Percentiles rank a stretch among this genome's conserved stretches.
Conservation (phyloP, 2,329 filamentous ascomycete species). For the Aureobasidium sp. region DNA sequence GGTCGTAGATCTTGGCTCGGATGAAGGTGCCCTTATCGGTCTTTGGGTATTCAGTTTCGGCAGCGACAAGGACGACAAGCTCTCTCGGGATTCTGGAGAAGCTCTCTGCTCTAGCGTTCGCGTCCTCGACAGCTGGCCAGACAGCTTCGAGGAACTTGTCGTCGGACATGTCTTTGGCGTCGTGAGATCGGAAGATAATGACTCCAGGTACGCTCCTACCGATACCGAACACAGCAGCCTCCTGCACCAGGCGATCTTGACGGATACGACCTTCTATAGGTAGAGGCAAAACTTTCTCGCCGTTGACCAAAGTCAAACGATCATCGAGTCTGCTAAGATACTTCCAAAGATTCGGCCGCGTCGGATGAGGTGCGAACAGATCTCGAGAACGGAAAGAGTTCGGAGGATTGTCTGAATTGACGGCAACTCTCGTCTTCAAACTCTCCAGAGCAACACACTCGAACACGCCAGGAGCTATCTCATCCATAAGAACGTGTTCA, state of each 20-base stretch:
- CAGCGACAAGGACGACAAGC: slow-evolving; percentile 44
- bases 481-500: slow-evolving; percentile 28
- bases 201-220: slow-evolving; percentile 48
- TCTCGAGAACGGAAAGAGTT: slow-evolving; percentile 47
- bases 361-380: slow-evolving; percentile 41
- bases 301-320: slow-evolving; percentile 42
- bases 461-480: slow-evolving; percentile 34
- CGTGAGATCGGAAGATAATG: slow-evolving; percentile 45
- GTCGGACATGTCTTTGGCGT: slow-evolving; percentile 35
- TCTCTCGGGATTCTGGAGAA: slow-evolving; percentile 50
- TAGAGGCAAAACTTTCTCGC: slow-evolving; percentile 45
- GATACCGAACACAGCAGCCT: slow-evolving; percentile 53
- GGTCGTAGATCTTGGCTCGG: slow-evolving; percentile 43
- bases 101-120: slow-evolving; percentile 44
- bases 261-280: slow-evolving; percentile 49
- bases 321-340: slow-evolving; percentile 43
- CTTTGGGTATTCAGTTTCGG: slow-evolving; percentile 40
- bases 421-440: slow-evolving; percentile 31
- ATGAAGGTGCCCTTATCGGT: slow-evolving; percentile 55
- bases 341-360: slow-evolving; percentile 39
- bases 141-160: slow-evolving; percentile 43
- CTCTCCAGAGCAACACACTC: slow-evolving; percentile 36
- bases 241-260: slow-evolving; percentile 46
- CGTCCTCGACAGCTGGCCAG: slow-evolving; percentile 45
- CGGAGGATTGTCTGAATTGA: slow-evolving; percentile 38